These are phyloP conservation scores for Alectoria sarmentosa DNA, from an alignment of 495 filamentous ascomycete species.

Conservation along the genomic window DNA sequence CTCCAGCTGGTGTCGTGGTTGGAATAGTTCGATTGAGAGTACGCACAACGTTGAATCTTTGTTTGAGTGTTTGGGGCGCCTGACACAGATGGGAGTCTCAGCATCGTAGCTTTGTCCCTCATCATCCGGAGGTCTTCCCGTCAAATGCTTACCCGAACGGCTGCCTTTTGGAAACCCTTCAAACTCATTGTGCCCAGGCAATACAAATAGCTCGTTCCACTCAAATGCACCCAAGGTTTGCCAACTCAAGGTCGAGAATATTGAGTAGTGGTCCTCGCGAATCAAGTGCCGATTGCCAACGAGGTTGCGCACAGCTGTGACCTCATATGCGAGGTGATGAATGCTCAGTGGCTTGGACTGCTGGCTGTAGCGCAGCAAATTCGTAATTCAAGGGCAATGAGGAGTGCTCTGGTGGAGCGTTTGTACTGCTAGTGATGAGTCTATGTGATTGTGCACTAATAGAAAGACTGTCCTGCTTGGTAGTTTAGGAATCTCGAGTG, in stretches of 20 bases:
- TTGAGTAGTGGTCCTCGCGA: background rate
- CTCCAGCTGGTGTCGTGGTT: background rate
- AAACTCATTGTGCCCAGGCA: constrained; percentile 75
- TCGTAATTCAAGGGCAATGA: background rate
- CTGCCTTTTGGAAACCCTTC: constrained; percentile 87
- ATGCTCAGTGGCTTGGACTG: background rate
- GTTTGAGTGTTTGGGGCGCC: constrained; percentile 88
- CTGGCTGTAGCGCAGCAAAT: background rate
- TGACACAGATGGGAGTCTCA: constrained; percentile 25
- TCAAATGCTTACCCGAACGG: constrained; percentile 57
- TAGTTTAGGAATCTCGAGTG: background rate
- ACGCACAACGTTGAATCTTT: constrained; percentile 77
- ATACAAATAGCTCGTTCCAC: background rate
- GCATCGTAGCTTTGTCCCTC: background rate
- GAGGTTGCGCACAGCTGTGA: background rate
- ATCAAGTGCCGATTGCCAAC: background rate
- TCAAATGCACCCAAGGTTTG: background rate
- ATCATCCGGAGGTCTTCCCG: background rate
- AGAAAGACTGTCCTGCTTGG: background rate
- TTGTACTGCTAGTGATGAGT: background rate
- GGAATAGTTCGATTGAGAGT: background rate
- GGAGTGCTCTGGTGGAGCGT: background rate
- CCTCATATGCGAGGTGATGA: constrained; percentile 2
- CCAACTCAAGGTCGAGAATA: background rate
- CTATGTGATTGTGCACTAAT: background rate